Evolutionary conservation across 345 rosid species (phyloP), one percentile per base, ranked within the genome.

Genomic region (Chamaenerion angustifolium): DNA sequence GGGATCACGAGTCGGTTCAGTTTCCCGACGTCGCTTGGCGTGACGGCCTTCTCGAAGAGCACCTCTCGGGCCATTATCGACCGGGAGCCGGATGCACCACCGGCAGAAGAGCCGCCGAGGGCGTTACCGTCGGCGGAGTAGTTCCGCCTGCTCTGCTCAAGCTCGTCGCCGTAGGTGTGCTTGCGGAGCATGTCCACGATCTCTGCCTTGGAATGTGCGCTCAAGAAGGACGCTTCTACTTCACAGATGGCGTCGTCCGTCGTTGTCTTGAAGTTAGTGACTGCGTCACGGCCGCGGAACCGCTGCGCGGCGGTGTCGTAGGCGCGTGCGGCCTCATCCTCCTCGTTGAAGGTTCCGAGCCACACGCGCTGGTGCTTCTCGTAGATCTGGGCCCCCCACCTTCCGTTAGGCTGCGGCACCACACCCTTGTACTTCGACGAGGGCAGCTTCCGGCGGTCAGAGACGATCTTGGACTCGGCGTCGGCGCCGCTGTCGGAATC

Each of bases 21-120:
- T 72, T 90, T 86, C 44, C 98, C 98, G 4, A 90, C 98, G 56
- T 90, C 98, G 60, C 98, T 90, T 0, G 95, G 95, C 14, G 95
- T 86, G 12, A 83, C 83, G 14, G 86, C 71, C 63, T 90, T 90
- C 65, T 90, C 98, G 43, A 90, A 90, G 14, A 85, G 88, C 56
- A 55, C 68, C 68, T 73, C 84, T 16, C 80, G 80, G 37, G 37
- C 37, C 37, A 31, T 1, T 31, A 1, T 31, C 37, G 37, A 7
- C 37, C 37, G 37, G 6, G 37, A 31, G 1, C 37, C 37, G 37
- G 37, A 31, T 3, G 37, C 37, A 1, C 37, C 37, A 8, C 37
- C 37, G 37, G 37, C 6, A 8, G 37, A 31, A 31, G 1, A 8
- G 37, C 37, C 46, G 14, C 1, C 27, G 25, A 21, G 25, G 1